These are phyloP conservation scores for Ogataea trehaloabstinens DNA, from an alignment of 805 yeast genomes.

Conservation along the genomic window DNA sequence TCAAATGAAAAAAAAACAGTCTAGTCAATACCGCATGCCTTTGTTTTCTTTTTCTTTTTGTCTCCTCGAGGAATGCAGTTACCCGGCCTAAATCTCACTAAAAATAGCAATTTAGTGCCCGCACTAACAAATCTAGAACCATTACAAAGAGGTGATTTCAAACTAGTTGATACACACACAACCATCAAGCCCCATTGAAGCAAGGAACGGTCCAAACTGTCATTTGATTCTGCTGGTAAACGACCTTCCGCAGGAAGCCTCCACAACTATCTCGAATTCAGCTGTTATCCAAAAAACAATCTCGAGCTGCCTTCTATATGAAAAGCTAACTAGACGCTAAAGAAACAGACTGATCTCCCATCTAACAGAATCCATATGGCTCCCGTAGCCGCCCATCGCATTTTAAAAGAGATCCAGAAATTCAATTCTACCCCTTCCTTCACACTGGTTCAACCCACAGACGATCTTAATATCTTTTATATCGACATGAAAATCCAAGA, in stretches of 20 bases:
- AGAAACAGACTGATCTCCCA: too few relatives aligned
- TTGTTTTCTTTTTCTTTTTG: slow-evolving; percentile 1
- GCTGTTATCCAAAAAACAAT: too few relatives aligned
- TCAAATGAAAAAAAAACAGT: background rate
- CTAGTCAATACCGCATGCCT: background rate
- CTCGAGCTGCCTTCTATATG: too few relatives aligned
- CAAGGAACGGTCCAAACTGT: too few relatives aligned
- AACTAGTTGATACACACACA: too few relatives aligned
- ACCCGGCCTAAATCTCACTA: background rate
- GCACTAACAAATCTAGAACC: background rate
- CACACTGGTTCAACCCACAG: slow-evolving; percentile 14
- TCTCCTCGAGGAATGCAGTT: background rate
- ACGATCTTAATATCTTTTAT: slow-evolving; percentile 23
- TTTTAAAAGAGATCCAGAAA: slow-evolving; percentile 18
- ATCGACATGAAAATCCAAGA: slow-evolving; percentile 38
- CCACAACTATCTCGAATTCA: too few relatives aligned
- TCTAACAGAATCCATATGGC: too few relatives aligned
- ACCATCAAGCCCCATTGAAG: too few relatives aligned
- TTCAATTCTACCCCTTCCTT: slow-evolving; percentile 14
- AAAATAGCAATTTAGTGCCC: background rate
- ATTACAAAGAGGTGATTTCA: too few relatives aligned
- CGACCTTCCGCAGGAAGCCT: too few relatives aligned
- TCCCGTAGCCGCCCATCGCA: slow-evolving; percentile 14
- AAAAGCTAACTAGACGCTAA: too few relatives aligned
- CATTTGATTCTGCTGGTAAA: too few relatives aligned